Evolutionary conservation across 768 basidiomycete species (phyloP).

Genomic region (Boletus subparvulus): DNA sequence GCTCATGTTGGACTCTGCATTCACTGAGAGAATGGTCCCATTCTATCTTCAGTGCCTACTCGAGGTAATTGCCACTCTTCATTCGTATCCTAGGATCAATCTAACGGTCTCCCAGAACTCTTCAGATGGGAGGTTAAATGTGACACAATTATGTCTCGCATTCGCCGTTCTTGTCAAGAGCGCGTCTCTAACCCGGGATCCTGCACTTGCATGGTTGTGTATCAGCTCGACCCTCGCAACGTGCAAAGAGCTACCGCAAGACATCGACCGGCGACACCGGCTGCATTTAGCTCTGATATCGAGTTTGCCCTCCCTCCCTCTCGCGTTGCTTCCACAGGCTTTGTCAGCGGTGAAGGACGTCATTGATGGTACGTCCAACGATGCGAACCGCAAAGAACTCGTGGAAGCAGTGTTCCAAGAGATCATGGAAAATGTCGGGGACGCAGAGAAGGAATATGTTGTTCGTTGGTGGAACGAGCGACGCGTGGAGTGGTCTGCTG

Average conservation of each 20-base stretch:
- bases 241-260: constrained; percentile 34
- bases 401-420: constrained; percentile 60
- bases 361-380: constrained; percentile 33
- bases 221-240: constrained; percentile 53
- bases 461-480: constrained; percentile 75
- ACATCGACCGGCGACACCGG: constrained; percentile 42
- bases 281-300: constrained; percentile 67
- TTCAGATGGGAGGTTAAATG: constrained; percentile 55
- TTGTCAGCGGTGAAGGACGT: constrained; percentile 47
- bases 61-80: constrained; percentile 47
- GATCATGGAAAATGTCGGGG: constrained; percentile 62
- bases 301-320: constrained; percentile 60
- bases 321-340: constrained; percentile 52
- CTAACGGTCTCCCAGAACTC: constrained; percentile 52
- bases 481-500: constrained; percentile 21
- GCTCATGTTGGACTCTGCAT: constrained; percentile 30
- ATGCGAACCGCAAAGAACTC: constrained; percentile 42
- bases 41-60: constrained; percentile 74
- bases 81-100: neutral
- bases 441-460: constrained; percentile 63
- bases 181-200: constrained; percentile 45
- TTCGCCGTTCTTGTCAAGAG: constrained; percentile 69
- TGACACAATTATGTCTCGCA: constrained; percentile 68
- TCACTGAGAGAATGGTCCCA: constrained; percentile 61
- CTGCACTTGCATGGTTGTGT: constrained; percentile 67